Evolutionary conservation across 805 yeast genomes (phyloP).

Genomic region (Brettanomyces nanus): DNA sequence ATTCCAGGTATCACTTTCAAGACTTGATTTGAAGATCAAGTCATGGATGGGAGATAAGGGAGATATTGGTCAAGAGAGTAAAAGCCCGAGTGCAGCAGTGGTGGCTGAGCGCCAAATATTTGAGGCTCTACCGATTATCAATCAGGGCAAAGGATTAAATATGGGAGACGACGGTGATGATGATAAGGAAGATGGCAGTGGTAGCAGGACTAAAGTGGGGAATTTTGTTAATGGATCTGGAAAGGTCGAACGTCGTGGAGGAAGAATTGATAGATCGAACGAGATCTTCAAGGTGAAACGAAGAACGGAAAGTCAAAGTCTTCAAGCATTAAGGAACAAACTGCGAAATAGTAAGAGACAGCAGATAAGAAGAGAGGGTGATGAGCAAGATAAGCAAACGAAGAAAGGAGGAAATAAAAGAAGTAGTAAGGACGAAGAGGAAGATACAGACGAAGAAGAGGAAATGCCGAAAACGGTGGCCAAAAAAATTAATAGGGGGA

Average conservation of each 20-base stretch:
- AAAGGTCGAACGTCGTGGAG: conserved; percentile 5
- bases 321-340: conserved; percentile 22
- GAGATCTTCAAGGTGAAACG: no score
- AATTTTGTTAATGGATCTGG: conserved; percentile 15
- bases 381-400: neutral
- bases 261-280: conserved; percentile 6
- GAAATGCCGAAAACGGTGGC: conserved; percentile 15
- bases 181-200: conserved; percentile 3
- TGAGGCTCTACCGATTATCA: conserved; percentile 18
- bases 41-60: conserved; percentile 29
- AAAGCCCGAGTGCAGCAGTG: neutral
- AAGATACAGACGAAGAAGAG: conserved; percentile 15
- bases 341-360: conserved; percentile 18
- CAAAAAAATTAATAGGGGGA: conserved; percentile 6
- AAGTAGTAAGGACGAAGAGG: neutral
- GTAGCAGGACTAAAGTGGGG: conserved; percentile 8
- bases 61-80: neutral
- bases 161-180: conserved; percentile 4
- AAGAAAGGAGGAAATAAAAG: neutral
- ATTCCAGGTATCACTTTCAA: conserved; percentile 35
- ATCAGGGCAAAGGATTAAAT: conserved; percentile 24
- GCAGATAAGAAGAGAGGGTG: conserved; percentile 1
- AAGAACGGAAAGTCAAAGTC: conserved; percentile 11
- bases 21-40: conserved; percentile 27
- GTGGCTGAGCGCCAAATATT: conserved; percentile 1